Percentiles rank a stretch among this genome's conserved stretches.
phyloP scores from a whole-genome alignment of 1,284 basidiomycete species.

The Schizophyllum amplum region DNA sequence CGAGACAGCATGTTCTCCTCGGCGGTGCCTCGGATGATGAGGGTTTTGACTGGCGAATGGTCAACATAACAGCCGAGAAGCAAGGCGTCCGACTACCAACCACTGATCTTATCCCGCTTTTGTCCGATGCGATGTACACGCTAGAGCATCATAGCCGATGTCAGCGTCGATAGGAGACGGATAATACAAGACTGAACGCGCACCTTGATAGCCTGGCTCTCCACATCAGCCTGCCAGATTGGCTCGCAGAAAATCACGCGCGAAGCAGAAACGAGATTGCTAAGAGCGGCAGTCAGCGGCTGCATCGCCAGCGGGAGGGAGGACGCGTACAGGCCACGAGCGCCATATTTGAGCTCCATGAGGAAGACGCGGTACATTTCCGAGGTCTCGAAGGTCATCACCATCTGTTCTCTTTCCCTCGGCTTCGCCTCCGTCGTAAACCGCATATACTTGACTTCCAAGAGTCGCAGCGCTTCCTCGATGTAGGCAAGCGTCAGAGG shows the following conservation, averaged over 20 bases:
- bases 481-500: constrained; percentile 64
- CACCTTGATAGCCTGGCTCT: constrained; percentile 85
- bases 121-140: constrained; percentile 85
- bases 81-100: constrained; percentile 27
- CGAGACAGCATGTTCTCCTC: constrained; percentile 77
- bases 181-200: too few relatives aligned
- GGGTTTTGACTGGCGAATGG: constrained; percentile 53
- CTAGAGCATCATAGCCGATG: constrained; percentile 27
- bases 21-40: constrained; percentile 69
- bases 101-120: constrained; percentile 48
- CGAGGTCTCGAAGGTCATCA: constrained; percentile 69
- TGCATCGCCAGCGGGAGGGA: neutral
- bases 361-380: constrained; percentile 62
- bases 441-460: constrained; percentile 50
- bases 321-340: constrained; percentile 69
- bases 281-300: constrained; percentile 21
- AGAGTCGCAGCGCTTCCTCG: constrained; percentile 61
- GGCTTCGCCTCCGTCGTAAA: constrained; percentile 46
- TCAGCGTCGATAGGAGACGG: too few relatives aligned
- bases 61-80: neutral
- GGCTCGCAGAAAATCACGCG: constrained; percentile 84
- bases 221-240: constrained; percentile 80
- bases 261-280: constrained; percentile 75
- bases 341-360: constrained; percentile 73
- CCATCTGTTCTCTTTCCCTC: constrained; percentile 47